Evolutionary conservation across 1,139 yeast genomes (phyloP), one percentile per base, ranked within the genome.

Genomic region (Hyphopichia khmerensis): DNA sequence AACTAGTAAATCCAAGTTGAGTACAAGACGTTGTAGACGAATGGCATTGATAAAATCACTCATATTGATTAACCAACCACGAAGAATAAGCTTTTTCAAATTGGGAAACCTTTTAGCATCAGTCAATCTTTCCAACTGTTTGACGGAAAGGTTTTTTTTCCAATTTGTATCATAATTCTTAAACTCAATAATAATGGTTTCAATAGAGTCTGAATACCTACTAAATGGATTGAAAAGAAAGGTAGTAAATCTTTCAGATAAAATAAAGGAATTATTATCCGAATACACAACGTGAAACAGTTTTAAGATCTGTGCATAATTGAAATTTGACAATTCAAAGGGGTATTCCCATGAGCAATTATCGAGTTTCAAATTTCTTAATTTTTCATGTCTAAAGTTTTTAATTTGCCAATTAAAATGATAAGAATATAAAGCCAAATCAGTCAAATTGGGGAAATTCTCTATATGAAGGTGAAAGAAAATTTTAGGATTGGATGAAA

Each of bases 271-370:
- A 44, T 67, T 60, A 33, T 56, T 52, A 24, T 53, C 47, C 3
- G 61, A 51, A 47, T 66, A 70, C 6, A 47, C 48, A n/a, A 72
- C 45, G n/a, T 48, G 45, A 17, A 72, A 52, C 4, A 38, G 46
- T 4, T 50, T 45, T 26, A 70, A 51, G 4, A 56, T 44, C 36
- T 60, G 53, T 38, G 51, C 47, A 7, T 43, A 46, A 43, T 70
- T 70, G 51, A 73, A 72, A 38, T 60, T 63, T 3, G 60, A 48
- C 11, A 69, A 48, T 9, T 61, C 51, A 45, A 72, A 73, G 1
- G 78, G 78, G 40, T 68, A 72, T 40, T 67, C 75, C 78, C 78
- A 73, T 1, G 71, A 62, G 52, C 78, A 73, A 48, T 72, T 63
- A 9, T 51, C 45, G 6, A 73, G n/a, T n/a, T n/a, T n/a, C n/a